Percentiles rank a stretch among this genome's conserved stretches.
phyloP scores from a whole-genome alignment of 306 rosid species.

The Pterocarpus santalinus region DNA sequence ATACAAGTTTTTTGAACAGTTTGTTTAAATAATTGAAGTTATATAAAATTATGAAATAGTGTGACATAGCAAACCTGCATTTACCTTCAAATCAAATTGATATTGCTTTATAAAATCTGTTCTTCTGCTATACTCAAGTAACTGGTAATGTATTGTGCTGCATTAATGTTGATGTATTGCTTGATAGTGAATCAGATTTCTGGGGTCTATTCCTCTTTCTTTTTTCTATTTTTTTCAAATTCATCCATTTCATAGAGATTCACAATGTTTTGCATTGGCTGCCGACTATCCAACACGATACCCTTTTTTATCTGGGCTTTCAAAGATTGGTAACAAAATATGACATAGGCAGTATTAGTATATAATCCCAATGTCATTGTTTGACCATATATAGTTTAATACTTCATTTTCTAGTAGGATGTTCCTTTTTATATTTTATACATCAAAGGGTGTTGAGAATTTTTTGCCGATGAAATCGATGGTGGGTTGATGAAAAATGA shows the following conservation, averaged over 20 bases:
- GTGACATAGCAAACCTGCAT: conserved; percentile 1
- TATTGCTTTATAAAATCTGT: neutral
- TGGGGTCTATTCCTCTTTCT: neutral
- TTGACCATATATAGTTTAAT: conserved; percentile 2
- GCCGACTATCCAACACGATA: conserved; percentile 6
- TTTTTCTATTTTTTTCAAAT: neutral
- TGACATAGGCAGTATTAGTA: conserved; percentile 18
- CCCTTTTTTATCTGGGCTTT: conserved; percentile 1
- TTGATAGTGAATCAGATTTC: too few species aligned
- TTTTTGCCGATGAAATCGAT: conserved; percentile 19
- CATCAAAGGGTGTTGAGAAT: neutral
- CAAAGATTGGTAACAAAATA: conserved; percentile 14
- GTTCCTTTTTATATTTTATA: neutral
- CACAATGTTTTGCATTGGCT: neutral
- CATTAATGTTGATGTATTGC: conserved; percentile 15
- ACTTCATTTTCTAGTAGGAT: neutral
- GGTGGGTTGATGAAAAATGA: conserved; percentile 16
- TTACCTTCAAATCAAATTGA: neutral
- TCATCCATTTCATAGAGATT: neutral
- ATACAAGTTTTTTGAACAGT: neutral
- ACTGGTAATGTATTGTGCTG: neutral
- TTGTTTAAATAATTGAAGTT: conserved; percentile 22
- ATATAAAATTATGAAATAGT: neutral
- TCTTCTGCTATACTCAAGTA: conserved; percentile 4
- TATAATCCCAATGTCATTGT: conserved; percentile 21